Percentiles rank a stretch among this genome's conserved stretches.
Conservation (phyloP, 1,284 basidiomycete genomes). For the Ceratobasidium sp. region DNA sequence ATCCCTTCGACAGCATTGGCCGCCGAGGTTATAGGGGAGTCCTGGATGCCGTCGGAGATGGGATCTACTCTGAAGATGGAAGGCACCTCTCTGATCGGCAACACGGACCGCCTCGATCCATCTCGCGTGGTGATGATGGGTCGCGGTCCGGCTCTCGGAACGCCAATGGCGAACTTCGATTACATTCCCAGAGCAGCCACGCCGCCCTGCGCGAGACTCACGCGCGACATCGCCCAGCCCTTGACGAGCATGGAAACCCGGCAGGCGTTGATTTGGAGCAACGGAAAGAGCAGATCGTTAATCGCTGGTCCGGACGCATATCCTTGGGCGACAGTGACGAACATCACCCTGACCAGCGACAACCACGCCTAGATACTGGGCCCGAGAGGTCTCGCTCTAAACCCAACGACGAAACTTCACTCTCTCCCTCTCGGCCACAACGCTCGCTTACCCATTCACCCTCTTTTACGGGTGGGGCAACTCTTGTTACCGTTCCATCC, state of each 20-base stretch:
- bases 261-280: constrained; percentile 27
- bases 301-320: constrained; percentile 24
- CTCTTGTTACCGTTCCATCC: constrained; percentile 27
- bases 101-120: neutral
- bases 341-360: neutral
- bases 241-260: constrained; percentile 36
- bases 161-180: neutral
- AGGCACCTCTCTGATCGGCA: neutral
- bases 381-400: neutral
- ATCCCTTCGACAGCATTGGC: constrained; percentile 19
- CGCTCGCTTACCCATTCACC: constrained; percentile 8
- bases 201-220: constrained; percentile 32
- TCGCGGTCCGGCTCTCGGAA: neutral
- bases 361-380: neutral
- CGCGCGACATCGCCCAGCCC: constrained; percentile 31
- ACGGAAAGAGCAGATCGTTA: constrained; percentile 30
- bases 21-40: constrained; percentile 29
- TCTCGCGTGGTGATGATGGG: neutral
- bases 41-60: constrained; percentile 31
- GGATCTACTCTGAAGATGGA: constrained; percentile 34
- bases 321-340: neutral
- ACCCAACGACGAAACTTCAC: constrained; percentile 7
- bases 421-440: constrained; percentile 21
- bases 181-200: constrained; percentile 26
- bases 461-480: constrained; percentile 16